Evolutionary conservation across 352 stramenopile genomes (phyloP).

Genomic region (Globisporangium takayamanum): DNA sequence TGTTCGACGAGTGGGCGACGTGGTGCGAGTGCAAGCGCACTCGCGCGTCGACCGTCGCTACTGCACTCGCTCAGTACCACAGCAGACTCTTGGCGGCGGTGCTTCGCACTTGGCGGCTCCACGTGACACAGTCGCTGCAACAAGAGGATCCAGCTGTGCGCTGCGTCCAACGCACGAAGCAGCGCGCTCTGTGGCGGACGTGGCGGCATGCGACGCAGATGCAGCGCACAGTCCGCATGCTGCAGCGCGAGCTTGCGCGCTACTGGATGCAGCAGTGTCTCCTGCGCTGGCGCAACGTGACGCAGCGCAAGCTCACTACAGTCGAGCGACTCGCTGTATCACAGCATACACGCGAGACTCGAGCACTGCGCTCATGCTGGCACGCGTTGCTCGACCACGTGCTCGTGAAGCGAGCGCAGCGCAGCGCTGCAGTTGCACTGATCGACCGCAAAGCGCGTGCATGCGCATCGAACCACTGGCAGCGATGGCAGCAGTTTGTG

Average conservation of each 20-base stretch:
- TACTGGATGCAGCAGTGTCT: not conserved
- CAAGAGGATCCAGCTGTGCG: not conserved
- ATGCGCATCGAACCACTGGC: not conserved
- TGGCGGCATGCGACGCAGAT: slow-evolving; percentile 4
- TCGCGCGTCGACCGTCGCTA: not conserved
- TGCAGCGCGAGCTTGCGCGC: not conserved
- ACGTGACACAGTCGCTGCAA: not conserved
- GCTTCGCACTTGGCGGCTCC: not conserved
- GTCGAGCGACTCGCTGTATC: not conserved
- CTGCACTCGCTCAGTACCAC: not conserved
- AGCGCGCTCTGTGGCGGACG: not conserved
- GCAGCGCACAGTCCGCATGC: not conserved
- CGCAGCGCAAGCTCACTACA: not conserved
- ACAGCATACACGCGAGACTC: not conserved
- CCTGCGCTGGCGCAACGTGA: not conserved
- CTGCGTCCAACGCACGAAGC: not conserved
- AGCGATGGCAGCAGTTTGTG: not conserved
- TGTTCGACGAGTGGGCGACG: slow-evolving; percentile 1
- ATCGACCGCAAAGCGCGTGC: not conserved
- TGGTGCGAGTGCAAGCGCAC: slow-evolving; percentile 1
- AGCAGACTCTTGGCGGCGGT: not conserved
- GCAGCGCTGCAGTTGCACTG: not conserved
- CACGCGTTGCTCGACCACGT: not conserved
- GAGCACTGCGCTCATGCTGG: slow-evolving; percentile 1
- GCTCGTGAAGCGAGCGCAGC: not conserved